Evolutionary conservation across 2,329 filamentous ascomycete genomes (phyloP), one percentile per base, ranked within the genome.

Genomic region (Chalara sp.): DNA sequence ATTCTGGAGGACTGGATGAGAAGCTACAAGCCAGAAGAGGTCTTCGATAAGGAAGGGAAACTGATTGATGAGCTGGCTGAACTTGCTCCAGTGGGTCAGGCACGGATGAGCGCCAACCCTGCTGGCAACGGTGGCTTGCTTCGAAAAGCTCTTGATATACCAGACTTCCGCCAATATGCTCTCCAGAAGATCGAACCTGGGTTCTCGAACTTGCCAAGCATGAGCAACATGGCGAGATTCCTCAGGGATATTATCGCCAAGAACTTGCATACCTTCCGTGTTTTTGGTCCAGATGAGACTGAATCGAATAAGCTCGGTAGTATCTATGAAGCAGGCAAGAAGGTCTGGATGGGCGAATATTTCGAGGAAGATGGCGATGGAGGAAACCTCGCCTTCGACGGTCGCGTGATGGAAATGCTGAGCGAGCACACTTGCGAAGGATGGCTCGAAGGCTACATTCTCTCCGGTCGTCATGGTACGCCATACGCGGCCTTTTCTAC

Each of bases 351-450:
- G 72, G 86, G 80, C 6, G 86, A 88, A 47, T 87, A 86, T 65
- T 86, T 90, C 54, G 2, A 87, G 4, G 86, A 90, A 63, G 87
- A 91, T 60, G 68, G 71, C 6, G 83, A 90, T 61, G 86, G 86
- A 7, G 86, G 87, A 54, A 89, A 91, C 61, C 72, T 91, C 29
- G 77, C 81, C 5, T 76, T 72, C 13, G 74, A 76, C 11, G 87
- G 87, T 12, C 78, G 86, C 31, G 86, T 90, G 35, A 90, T 91
- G 84, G 87, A 91, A 66, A 90, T 90, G 65, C 76, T 91, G n/a
- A 87, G 82, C n/a, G 87, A 91, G 67, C 87, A 91, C 64, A 90
- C 85, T 12, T 81, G 80, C 53, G 86, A 91, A 67, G 87, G 85
- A 30, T 91, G 86, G 86, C 74, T 91, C 12, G 86, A 91, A 70